Evolutionary conservation across 2,329 filamentous ascomycete genomes (phyloP).

Genomic region (Talaromyces sp.): DNA sequence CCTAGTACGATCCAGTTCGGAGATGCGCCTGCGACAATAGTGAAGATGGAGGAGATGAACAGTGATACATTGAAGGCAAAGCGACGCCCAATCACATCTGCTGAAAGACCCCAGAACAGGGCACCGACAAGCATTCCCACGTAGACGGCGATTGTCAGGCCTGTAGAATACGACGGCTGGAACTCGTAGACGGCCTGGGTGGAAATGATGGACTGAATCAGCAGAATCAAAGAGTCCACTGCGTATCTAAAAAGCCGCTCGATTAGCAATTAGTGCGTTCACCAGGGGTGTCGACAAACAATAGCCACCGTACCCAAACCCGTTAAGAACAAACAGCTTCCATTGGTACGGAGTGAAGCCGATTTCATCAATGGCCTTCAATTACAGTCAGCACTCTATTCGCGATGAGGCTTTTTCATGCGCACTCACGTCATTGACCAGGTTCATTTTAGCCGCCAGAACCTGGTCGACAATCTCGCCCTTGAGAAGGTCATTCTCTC

Average conservation of each 20-base stretch:
- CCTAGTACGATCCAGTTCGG: slow-evolving; percentile 63
- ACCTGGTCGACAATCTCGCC: slow-evolving; percentile 48
- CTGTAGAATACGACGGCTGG: slow-evolving; percentile 25
- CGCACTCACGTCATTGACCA: slow-evolving; percentile 59
- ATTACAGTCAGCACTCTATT: not conserved
- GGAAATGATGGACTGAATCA: slow-evolving; percentile 31
- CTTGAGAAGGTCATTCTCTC: slow-evolving; percentile 7
- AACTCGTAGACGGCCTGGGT: slow-evolving; percentile 20
- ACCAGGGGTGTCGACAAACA: not conserved
- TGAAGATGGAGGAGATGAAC: slow-evolving; percentile 57
- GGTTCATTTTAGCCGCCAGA: slow-evolving; percentile 61
- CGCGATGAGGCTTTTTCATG: not conserved
- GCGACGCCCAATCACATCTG: slow-evolving; percentile 63
- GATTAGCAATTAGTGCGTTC: not conserved
- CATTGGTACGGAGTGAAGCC: slow-evolving; percentile 51
- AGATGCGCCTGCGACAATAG: slow-evolving; percentile 60
- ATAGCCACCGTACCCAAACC: slow-evolving; percentile 44
- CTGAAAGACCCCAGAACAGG: slow-evolving; percentile 63
- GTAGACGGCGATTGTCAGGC: slow-evolving; percentile 36
- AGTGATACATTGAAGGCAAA: slow-evolving; percentile 65
- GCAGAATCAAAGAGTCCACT: slow-evolving; percentile 33
- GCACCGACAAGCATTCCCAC: slow-evolving; percentile 39
- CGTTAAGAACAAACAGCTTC: slow-evolving; percentile 57
- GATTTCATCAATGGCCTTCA: slow-evolving; percentile 47
- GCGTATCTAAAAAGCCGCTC: slow-evolving; percentile 14